Percentiles rank a stretch among this genome's conserved stretches.
Conservation (phyloP, 768 basidiomycete genomes). For the Suillus clintonianus region DNA sequence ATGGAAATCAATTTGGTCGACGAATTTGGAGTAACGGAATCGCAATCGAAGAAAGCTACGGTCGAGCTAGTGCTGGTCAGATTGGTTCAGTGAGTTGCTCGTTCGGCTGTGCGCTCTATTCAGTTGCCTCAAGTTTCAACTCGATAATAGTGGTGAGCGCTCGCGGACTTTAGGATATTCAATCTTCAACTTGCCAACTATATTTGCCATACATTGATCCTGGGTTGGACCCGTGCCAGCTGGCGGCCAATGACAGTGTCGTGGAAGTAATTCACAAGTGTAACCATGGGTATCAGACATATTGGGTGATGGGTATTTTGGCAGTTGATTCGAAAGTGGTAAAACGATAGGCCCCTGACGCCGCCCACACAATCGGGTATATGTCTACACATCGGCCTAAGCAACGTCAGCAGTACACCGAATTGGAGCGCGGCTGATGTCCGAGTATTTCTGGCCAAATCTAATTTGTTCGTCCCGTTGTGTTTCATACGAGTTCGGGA, state of each 20-base stretch:
- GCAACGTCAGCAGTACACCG: not conserved
- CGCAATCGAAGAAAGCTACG: not conserved
- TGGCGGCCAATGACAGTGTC: not conserved
- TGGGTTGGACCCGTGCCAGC: not conserved
- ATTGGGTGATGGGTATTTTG: not conserved
- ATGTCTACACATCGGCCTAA: slow-evolving; percentile 53
- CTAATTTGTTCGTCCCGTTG: slow-evolving; percentile 59
- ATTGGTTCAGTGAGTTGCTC: not conserved
- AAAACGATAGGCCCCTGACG: slow-evolving; percentile 35
- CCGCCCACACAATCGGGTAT: slow-evolving; percentile 52
- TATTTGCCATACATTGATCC: not conserved
- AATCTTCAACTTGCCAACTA: not conserved
- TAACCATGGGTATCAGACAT: slow-evolving; percentile 21
- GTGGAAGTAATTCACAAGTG: slow-evolving; percentile 11
- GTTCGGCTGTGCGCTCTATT: not conserved
- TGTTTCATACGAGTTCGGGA: slow-evolving; percentile 74
- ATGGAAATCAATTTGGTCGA: not conserved
- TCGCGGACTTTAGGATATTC: not conserved
- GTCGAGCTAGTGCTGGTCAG: not conserved
- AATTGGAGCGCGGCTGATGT: not conserved
- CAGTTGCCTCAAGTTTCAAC: not conserved
- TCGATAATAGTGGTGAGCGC: not conserved
- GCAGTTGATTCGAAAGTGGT: slow-evolving; percentile 36
- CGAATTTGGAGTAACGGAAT: not conserved
- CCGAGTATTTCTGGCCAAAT: slow-evolving; percentile 47